Base-by-base conservation (phyloP, 1,284 basidiomycete species). In the Puccinia polysora region DNA sequence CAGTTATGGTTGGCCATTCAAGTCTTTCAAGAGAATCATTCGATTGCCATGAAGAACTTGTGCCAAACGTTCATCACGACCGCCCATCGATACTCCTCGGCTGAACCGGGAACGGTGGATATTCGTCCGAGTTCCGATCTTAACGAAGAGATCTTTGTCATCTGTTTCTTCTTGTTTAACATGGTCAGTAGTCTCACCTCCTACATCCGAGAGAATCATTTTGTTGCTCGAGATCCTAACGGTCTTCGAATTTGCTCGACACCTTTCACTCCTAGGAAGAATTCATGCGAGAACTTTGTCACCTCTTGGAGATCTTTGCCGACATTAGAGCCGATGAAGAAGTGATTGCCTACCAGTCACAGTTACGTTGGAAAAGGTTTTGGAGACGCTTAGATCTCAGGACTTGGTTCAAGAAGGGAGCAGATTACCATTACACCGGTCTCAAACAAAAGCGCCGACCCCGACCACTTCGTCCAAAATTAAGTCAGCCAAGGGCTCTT, bases 221-320 rank as follows among this genome's bases (percentile, higher is more conserved):
- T n/a, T n/a, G n/a, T n/a, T n/a, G n/a, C n/a, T n/a, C n/a, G n/a
- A n/a, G n/a, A n/a, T n/a, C n/a, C n/a, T n/a, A n/a, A n/a, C n/a
- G n/a, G n/a, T n/a, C n/a, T n/a, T n/a, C n/a, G n/a, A n/a, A n/a
- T n/a, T n/a, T n/a, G 91, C 5, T 15, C 5, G 23, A 8, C 0
- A 63, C 25, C 25, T 18, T 36, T 47, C 14, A 45, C 23, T 8
- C 18, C 23, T n/a, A 95, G 52, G 91, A 96, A 80, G 93, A 96
- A 78, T 95, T 95, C 78, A 85, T 89, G 5, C 82, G 85, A 73
- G 93, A 96, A 79, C 81, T 94, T 56, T 83, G 88, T 52, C 87
- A 86, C 47, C 85, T 96, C 3, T 83, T 91, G 0, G 89, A 92
- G 77, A 87, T 90, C 25, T 79, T 79, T 47, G 73, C 74, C 34